Conservation (phyloP, 2,329 filamentous ascomycete genomes). For the Mycogone perniciosa region DNA sequence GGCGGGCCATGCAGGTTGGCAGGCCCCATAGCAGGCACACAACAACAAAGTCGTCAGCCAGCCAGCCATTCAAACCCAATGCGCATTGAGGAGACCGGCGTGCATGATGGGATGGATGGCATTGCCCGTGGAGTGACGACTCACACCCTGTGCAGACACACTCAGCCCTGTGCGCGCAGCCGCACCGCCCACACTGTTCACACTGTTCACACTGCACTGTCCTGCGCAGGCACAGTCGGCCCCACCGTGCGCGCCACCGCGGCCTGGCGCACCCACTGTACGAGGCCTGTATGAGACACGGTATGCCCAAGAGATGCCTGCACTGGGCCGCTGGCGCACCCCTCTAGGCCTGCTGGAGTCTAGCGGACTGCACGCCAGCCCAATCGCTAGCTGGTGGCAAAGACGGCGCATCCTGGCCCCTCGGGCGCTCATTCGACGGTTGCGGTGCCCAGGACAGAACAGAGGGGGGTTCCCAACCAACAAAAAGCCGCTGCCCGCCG, state of each 20-base stretch:
- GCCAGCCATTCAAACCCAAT: too few species aligned
- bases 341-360: slow-evolving; percentile 16
- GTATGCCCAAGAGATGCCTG: neutral
- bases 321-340: neutral
- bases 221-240: neutral
- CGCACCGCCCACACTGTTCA: too few species aligned
- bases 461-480: slow-evolving; percentile 23
- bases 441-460: slow-evolving; percentile 9
- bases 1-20: too few species aligned
- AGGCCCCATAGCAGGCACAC: neutral
- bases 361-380: slow-evolving; percentile 20
- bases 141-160: too few species aligned
- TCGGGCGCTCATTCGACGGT: slow-evolving; percentile 25
- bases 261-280: neutral
- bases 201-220: too few species aligned
- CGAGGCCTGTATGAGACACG: neutral
- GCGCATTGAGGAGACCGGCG: too few species aligned
- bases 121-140: too few species aligned
- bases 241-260: neutral
- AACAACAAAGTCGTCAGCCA: too few species aligned
- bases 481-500: slow-evolving; percentile 25
- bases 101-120: too few species aligned
- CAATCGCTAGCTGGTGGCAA: slow-evolving; percentile 31
- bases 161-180: too few species aligned
- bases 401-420: slow-evolving; percentile 19